Base-by-base conservation (phyloP, 2,329 filamentous ascomycete genomes). In the Microcyclosporella mali region DNA sequence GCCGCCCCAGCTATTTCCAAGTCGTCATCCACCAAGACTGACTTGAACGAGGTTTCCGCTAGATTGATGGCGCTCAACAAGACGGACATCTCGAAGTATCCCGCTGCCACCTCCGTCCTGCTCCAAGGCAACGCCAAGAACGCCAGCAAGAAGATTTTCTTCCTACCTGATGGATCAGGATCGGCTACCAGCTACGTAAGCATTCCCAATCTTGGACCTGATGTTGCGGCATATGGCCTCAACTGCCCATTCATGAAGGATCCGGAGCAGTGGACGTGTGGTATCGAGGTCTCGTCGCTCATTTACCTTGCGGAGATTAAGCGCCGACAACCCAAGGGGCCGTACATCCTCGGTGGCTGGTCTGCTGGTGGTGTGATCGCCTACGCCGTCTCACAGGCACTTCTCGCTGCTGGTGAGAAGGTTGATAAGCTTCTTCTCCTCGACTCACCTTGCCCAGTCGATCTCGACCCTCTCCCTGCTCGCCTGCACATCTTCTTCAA, bases 221-320 rank as follows among this genome's bases (percentile, higher is more conserved):
- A 74, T 48, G 64, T 74, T 52, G 68, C 66, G 37, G 70, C 74
- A 9, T 74, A 69, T 52, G 72, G 72, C 41, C 64, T 85, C 52
- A 84, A 84, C 64, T 85, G 79, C 37, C 82, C 82, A 3, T 85
- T 81, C 67, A 81, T 84, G 78, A 83, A 79, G 66, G 77, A 72
- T 1, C 81, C 82, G 0, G 73, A 80, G 46, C 75, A 82, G 55
- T 84, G 76, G 66, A 74, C 72, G 19, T 82, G 79, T 55, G 79
- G 79, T 46, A 77, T 85, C 41, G 76, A 81, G 55, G 78, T 79
- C 18, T 78, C 83, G 59, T 77, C 80, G 4, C 65, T 73, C 51
- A 75, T 81, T 58, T 85, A 82, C 64, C 75, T 85, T 30, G 67
- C 72, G 3, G 83, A 87, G 65, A 84, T 88, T 64, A 81, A 79